phyloP scores from a whole-genome alignment of 2,329 filamentous ascomycete genomes.

The Xylaria sp. region DNA sequence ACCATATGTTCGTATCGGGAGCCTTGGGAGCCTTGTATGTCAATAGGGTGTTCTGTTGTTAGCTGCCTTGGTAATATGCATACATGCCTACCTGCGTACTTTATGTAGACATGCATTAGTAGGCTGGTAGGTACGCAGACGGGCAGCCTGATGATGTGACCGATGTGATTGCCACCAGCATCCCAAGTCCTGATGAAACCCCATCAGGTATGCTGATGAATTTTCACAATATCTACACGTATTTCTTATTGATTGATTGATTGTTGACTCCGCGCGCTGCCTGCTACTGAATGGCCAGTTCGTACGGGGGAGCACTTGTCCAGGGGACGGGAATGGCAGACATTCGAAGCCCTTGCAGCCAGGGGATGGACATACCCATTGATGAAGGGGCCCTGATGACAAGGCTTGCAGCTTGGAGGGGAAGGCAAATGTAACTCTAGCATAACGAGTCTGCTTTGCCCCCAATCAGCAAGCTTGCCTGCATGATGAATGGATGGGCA shows the following conservation, averaged over 20 bases:
- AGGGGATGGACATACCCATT: no score
- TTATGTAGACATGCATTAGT: background rate
- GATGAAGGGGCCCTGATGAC: slow-evolving; percentile 2
- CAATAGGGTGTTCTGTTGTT: background rate
- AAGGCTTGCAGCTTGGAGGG: slow-evolving; percentile 15
- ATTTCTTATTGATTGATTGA: background rate
- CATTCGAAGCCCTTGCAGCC: background rate
- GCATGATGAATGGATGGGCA: slow-evolving; percentile 27
- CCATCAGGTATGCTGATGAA: background rate
- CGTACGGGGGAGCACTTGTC: background rate
- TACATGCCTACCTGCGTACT: background rate
- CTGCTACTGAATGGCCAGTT: background rate
- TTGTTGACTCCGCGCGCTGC: background rate
- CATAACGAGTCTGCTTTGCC: slow-evolving; percentile 22
- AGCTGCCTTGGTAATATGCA: background rate
- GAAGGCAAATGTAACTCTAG: slow-evolving; percentile 27
- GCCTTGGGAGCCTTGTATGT: background rate
- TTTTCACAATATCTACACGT: background rate
- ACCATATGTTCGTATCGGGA: background rate
- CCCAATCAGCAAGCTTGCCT: slow-evolving; percentile 33
- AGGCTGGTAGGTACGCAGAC: background rate
- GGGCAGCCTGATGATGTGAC: slow-evolving; percentile 15
- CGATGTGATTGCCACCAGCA: slow-evolving; percentile 20
- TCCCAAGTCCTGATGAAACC: slow-evolving; percentile 3
- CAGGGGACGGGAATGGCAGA: background rate